These are phyloP conservation scores for Fusarium acutatum DNA, from an alignment of 2,329 filamentous ascomycete species.

Conservation along the genomic window DNA sequence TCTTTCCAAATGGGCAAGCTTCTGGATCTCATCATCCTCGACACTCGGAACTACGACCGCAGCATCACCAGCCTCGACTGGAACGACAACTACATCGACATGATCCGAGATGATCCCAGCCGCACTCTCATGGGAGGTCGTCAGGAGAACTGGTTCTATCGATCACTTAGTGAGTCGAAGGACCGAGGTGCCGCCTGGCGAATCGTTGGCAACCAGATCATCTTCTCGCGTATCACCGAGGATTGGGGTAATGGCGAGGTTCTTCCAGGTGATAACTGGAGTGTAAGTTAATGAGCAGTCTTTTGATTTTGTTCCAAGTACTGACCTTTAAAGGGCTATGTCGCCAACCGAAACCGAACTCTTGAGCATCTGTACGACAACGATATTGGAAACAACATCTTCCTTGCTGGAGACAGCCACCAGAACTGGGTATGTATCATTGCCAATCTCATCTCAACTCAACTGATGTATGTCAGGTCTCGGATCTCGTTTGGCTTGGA, in stretches of 20 bases:
- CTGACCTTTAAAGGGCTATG: slow-evolving; percentile 59
- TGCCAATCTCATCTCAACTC: rapidly evolving
- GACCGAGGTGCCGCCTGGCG: slow-evolving; percentile 75
- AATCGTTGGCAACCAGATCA: slow-evolving; percentile 74
- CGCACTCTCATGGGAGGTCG: slow-evolving; percentile 75
- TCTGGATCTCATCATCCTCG: slow-evolving; percentile 73
- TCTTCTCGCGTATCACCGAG: slow-evolving; percentile 66
- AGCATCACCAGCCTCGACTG: slow-evolving; percentile 61
- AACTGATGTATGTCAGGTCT: slow-evolving; percentile 54
- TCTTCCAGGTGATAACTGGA: slow-evolving; percentile 44
- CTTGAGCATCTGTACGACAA: slow-evolving; percentile 72
- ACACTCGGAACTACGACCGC: slow-evolving; percentile 74
- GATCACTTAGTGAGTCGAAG: slow-evolving; percentile 64
- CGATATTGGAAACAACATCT: slow-evolving; percentile 76
- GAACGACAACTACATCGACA: slow-evolving; percentile 25
- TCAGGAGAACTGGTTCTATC: slow-evolving; percentile 81
- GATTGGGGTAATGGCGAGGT: slow-evolving; percentile 44
- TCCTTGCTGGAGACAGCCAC: slow-evolving; percentile 76
- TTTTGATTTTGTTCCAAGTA: rapidly evolving
- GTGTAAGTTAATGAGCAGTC: not conserved
- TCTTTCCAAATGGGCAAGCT: slow-evolving; percentile 72
- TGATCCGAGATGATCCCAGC: slow-evolving; percentile 71
- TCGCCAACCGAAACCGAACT: slow-evolving; percentile 76
- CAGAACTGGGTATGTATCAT: slow-evolving; percentile 23
- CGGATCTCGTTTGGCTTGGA: slow-evolving; percentile 67